Evolutionary conservation across 306 rosid genomes (phyloP), one percentile per base, ranked within the genome.

Genomic region (Gleditsia sinensis): DNA sequence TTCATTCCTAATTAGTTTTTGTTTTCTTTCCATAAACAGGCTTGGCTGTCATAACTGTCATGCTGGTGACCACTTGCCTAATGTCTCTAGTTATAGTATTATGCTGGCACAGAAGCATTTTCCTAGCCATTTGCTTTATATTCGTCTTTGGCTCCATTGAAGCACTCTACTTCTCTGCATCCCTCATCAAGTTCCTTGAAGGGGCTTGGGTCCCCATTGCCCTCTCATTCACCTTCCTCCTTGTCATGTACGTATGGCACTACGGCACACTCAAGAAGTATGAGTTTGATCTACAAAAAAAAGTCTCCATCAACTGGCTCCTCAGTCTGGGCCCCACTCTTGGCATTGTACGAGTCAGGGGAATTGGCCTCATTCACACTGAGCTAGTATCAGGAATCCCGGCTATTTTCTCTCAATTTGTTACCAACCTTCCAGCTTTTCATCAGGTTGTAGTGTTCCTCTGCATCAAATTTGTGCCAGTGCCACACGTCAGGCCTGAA

Each of bases 141-240:
- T 42, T 94, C 70, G 83, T 94, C 88, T 94, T 94, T 16, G 98
- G 98, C 61, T 94, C 89, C 69, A 80, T 94, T 53, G 98, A 94
- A 75, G 96, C 95, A 51, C 97, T 94, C 77, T 94, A 94, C 86
- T 94, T 94, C 86, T 91, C 98, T 28, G 98, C 98, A 19, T 88
- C 98, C 9, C 90, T 94, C 78, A 94, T 90, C 79, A 94, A 94
- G 85, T 94, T 94, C 77, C 88, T 80, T 16, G 97, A 94, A 69
- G 98, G 98, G 27, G 98, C 97, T 0, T 94, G 98, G 98, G 96
- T 94, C 63, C 98, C 98, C 7, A 48, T 94, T 64, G 97, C 92
- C 13, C 98, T 94, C 33, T 91, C 98, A 4, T 51, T 94, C 77
- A 88, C 86, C 82, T 94, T 94, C 82, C 90, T 94, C 5, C 0